These are phyloP conservation scores for Endotrypanum monterogeii DNA, from an alignment of 208 protist species.

Conservation along the genomic window DNA sequence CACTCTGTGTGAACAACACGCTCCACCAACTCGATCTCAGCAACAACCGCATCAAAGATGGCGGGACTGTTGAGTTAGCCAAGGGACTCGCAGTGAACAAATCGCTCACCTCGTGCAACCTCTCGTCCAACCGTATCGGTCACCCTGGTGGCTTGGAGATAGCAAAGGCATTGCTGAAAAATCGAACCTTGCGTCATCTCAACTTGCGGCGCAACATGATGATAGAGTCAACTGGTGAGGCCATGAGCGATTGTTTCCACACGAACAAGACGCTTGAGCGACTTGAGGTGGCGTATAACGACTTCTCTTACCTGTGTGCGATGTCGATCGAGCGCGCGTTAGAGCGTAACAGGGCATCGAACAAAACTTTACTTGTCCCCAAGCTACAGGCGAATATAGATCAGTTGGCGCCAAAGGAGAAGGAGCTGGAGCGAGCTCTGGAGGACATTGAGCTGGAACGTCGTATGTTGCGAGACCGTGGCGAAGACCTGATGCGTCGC, in stretches of 20 bases:
- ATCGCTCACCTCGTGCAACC: conserved; percentile 60
- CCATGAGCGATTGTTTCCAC: conserved; percentile 68
- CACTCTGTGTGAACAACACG: conserved; percentile 51
- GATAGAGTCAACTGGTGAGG: conserved; percentile 63
- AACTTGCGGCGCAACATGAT: conserved; percentile 87
- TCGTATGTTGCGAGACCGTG: conserved; percentile 83
- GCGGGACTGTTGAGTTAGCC: conserved; percentile 68
- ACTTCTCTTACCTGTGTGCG: conserved; percentile 91
- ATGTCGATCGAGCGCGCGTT: conserved; percentile 66
- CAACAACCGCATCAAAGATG: conserved; percentile 87
- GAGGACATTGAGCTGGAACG: conserved; percentile 88
- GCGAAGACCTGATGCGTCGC: conserved; percentile 79
- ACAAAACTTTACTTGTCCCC: conserved; percentile 75
- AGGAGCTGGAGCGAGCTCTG: conserved; percentile 74
- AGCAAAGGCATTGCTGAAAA: conserved; percentile 52
- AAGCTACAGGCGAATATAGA: conserved; percentile 83
- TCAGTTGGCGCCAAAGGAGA: conserved; percentile 72
- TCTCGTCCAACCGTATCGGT: conserved; percentile 78
- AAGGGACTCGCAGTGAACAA: conserved; percentile 75
- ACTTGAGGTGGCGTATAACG: conserved; percentile 92
- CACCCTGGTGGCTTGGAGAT: conserved; percentile 80
- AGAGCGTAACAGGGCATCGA: conserved; percentile 61
- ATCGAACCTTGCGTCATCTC: conserved; percentile 70
- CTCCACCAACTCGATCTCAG: conserved; percentile 71
- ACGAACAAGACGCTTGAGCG: conserved; percentile 67